Base-by-base conservation (phyloP, 139 green algal genomes). In the Spirogloea muscicola region DNA sequence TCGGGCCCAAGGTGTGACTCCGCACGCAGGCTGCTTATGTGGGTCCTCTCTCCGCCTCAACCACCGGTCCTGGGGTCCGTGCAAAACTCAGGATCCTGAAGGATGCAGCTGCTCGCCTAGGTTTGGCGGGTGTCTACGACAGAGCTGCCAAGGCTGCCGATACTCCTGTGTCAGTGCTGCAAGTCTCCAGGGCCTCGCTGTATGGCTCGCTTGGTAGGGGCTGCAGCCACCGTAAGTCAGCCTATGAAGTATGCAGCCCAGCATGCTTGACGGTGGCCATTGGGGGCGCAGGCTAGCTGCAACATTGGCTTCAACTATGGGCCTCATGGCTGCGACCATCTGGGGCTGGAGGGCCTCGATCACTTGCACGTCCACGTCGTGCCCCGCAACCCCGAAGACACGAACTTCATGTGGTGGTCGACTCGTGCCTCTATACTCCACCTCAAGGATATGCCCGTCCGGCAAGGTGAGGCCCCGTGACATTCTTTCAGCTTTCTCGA, bases 401-500 rank as follows among this genome's bases (percentile, higher is more conserved):
- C 64, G 27, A 74, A 74, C 64, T 74, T 74, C 49, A 74, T 74
- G 64, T 74, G 64, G 64, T 74, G 64, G 64, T 41, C 64, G 27
- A 69, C 59, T 10, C 41, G 7, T 6, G 9, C 40, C 10, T 71
- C 61, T 10, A 71, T 71, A 21, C 40, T 71, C 10, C 42, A 64
- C 48, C 61, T 71, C 10, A 10, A 38, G 10, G 42, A 68, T 13
- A 49, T 68, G 9, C 40, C 48, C 25, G 16, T 68, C 10, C 10
- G 13, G 29, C 10, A 9, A 9, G 21, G 46, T 21, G 21, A 55
- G 46, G 46, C n/a, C n/a, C n/a, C n/a, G n/a, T n/a, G n/a, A n/a
- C n/a, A n/a, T n/a, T n/a, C n/a, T n/a, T n/a, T n/a, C n/a, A n/a
- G n/a, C n/a, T n/a, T n/a, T n/a, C n/a, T n/a, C n/a, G n/a, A n/a